Base-by-base conservation (phyloP, 2,329 filamentous ascomycete species). In the Fusarium hostae region DNA sequence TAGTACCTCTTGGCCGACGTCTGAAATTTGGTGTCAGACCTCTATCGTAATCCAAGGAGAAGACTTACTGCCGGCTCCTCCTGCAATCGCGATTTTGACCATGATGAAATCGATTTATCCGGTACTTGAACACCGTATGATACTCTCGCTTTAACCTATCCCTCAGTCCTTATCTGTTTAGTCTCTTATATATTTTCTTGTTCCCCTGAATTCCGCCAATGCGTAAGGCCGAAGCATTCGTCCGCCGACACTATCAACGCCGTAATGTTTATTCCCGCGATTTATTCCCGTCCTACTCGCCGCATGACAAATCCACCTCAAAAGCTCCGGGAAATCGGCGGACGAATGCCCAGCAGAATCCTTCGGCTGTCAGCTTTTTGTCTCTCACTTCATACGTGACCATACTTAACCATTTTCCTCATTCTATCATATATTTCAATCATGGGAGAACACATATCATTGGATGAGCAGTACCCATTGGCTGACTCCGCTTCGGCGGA, bases 1-100 rank as follows among this genome's bases (percentile, higher is more conserved):
- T 26, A 89, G 78, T 13, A 90, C 75, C 73, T 88, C 87, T 44
- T 79, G 81, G 4, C 84, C 85, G 50, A 90, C 84, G 60, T 87
- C 87, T 89, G 6, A 0, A 13, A 13, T n/a, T 20, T 4, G 47
- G 6, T 30, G 24, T 22, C 4, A 8, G 24, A 26, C 15, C 26
- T 16, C 10, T 24, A 11, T 8, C 16, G 11, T 5, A 24, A 4
- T 18, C 9, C 18, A 12, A 3, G 13, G 10, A 20, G 30, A 12
- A 5, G 18, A 61, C 63, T 8, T 71, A 76, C 74, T 66, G 18
- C 74, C 70, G 4, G 74, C 63, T 37, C 74, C 74, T 34, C 74
- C 74, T 6, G 72, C 70, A 15, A 76, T 54, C 37, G 68, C 74
- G n/a, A 76, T 68, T 13, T 74, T 76, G 40, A 75, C 74, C 74